A percentile compares a stretch with the other conserved stretches of the same genome.
phyloP scores from a whole-genome alignment of 345 rosid species.

The Theobroma cacao region DNA sequence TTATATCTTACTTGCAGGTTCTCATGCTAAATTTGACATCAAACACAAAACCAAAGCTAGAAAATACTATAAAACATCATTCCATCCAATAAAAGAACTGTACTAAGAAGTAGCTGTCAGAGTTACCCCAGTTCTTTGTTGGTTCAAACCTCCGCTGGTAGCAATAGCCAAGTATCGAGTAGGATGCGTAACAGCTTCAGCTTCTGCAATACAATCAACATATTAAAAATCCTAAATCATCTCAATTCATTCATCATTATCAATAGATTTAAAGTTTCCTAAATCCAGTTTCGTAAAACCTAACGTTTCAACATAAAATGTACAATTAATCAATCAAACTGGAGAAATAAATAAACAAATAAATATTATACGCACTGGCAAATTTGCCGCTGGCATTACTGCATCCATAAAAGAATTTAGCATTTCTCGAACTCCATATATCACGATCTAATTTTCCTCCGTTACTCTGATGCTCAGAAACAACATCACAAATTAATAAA shows the following conservation, averaged over 20 bases:
- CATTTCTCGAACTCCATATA: conserved; percentile 20
- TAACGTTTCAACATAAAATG: not conserved
- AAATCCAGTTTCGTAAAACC: not conserved
- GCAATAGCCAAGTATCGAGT: conserved; percentile 53
- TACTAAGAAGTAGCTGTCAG: not conserved
- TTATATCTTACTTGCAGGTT: conserved; percentile 52
- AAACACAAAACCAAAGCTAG: not conserved
- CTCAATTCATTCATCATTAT: not conserved
- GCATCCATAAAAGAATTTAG: conserved; percentile 21
- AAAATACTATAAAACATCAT: not conserved
- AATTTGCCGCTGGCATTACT: conserved; percentile 22
- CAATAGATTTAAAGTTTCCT: not conserved
- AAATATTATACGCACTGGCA: conserved; percentile 15
- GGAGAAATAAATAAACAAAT: not conserved
- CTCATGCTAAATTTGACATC: not conserved
- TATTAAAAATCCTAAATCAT: not conserved
- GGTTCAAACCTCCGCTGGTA: conserved; percentile 72
- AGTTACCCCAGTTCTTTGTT: conserved; percentile 67
- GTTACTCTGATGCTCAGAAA: conserved; percentile 36
- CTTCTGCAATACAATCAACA: not conserved
- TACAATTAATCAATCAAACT: not conserved
- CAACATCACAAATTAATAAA: conserved; percentile 7
- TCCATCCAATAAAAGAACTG: not conserved
- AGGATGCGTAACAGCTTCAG: conserved; percentile 28
- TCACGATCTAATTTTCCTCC: conserved; percentile 69